These are phyloP conservation scores for Mycena sp. DNA, from an alignment of 1,284 basidiomycete species.

Conservation along the genomic window DNA sequence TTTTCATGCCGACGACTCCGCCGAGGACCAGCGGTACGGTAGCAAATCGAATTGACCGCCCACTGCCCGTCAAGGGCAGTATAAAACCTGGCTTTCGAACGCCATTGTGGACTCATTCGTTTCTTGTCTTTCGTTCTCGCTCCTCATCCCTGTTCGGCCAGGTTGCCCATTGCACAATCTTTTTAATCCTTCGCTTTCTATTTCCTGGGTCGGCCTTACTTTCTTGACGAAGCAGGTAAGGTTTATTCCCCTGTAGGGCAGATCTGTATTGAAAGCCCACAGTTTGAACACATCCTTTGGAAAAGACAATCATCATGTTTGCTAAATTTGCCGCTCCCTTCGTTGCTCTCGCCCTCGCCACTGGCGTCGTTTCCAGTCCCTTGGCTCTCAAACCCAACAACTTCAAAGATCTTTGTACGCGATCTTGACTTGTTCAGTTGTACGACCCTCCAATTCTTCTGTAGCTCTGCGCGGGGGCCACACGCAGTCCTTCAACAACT, in stretches of 20 bases:
- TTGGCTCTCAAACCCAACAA: constrained; percentile 30
- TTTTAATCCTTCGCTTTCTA: constrained; percentile 26
- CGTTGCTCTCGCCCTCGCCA: constrained; percentile 39
- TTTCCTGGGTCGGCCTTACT: constrained; percentile 27
- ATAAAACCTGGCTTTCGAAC: constrained; percentile 18
- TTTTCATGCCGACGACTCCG: neutral
- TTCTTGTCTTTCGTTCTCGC: constrained; percentile 27
- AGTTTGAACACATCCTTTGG: constrained; percentile 25
- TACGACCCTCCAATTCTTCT: neutral
- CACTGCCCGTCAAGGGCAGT: too few relatives aligned
- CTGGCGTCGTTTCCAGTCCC: constrained; percentile 35
- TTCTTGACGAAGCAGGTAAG: constrained; percentile 28
- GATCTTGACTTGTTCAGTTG: neutral
- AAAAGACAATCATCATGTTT: constrained; percentile 41
- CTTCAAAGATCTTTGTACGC: constrained; percentile 31
- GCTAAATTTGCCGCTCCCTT: constrained; percentile 44
- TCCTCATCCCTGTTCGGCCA: constrained; percentile 29
- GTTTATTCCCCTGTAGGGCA: too few relatives aligned
- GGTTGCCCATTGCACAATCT: constrained; percentile 34
- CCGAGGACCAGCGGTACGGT: constrained; percentile 21
- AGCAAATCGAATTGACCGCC: constrained; percentile 11
- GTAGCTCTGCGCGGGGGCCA: constrained; percentile 15
- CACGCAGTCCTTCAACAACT: constrained; percentile 44
- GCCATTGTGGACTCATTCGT: constrained; percentile 10
- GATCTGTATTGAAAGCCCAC: neutral